Percentiles rank a stretch among this genome's conserved stretches.
Conservation (phyloP, 768 basidiomycete genomes). For the Candolleomyces eurysporus region DNA sequence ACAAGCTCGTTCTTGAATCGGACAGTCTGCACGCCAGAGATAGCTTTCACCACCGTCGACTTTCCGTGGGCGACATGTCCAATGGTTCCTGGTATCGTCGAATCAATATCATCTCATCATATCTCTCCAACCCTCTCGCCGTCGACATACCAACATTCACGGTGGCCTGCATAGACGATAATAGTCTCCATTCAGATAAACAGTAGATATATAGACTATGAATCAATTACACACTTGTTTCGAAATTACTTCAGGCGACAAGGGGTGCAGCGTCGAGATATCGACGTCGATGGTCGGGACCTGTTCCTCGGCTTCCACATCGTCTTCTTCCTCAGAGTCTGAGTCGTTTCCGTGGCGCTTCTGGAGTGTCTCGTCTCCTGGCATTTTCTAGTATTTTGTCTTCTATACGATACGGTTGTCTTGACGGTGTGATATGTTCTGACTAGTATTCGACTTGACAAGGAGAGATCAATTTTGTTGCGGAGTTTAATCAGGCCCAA, state of each 20-base stretch:
- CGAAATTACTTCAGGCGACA: constrained; percentile 88
- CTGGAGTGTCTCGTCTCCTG: constrained; percentile 64
- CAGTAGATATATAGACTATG: background rate
- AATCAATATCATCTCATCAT: constrained; percentile 6
- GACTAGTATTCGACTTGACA: background rate
- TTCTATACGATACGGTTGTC: too few relatives aligned
- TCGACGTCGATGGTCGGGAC: constrained; percentile 76
- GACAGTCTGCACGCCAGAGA: constrained; percentile 97
- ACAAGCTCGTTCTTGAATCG: constrained; percentile 99
- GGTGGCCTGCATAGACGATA: constrained; percentile 66
- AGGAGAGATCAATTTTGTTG: constrained; percentile 6
- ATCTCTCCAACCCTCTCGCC: background rate
- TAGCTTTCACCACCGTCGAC: constrained; percentile 96
- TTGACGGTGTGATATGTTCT: too few relatives aligned
- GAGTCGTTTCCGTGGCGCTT: constrained; percentile 61
- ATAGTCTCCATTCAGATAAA: background rate
- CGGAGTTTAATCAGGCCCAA: background rate
- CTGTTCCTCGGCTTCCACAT: constrained; percentile 53
- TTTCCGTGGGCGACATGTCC: constrained; percentile 99
- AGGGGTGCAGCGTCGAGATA: constrained; percentile 75
- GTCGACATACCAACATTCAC: constrained; percentile 77
- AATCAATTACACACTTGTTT: constrained; percentile 64
- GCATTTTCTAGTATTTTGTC: constrained; percentile 41
- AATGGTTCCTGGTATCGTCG: constrained; percentile 70
- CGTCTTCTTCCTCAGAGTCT: constrained; percentile 67